Conservation (phyloP, 441 rosid species). For the Isatis lusitanica region DNA sequence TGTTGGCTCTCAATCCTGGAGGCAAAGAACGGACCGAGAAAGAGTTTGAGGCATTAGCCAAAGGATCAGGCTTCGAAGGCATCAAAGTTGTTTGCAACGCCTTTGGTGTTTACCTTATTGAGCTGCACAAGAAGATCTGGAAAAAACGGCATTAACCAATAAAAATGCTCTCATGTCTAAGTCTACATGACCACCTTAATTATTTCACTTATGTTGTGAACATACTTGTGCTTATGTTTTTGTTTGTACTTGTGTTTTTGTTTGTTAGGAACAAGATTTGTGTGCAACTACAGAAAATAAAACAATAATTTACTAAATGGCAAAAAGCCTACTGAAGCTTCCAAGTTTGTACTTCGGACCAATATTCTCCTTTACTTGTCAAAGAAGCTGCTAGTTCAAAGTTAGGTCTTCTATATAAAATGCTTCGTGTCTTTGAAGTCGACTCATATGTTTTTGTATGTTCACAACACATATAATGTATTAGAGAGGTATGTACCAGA, state of each 20-base stretch:
- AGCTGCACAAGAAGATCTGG: constrained; percentile 56
- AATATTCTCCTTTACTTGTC: background rate
- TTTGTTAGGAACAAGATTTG: background rate
- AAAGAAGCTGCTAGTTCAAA: background rate
- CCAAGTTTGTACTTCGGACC: background rate
- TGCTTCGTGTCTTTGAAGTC: background rate
- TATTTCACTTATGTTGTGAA: background rate
- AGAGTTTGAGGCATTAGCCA: constrained; percentile 74
- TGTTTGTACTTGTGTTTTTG: background rate
- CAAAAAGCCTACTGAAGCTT: background rate
- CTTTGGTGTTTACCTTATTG: constrained; percentile 57
- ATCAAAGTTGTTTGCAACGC: constrained; percentile 55
- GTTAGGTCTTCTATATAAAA: background rate
- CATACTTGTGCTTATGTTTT: background rate
- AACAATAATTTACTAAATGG: background rate
- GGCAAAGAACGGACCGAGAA: constrained; percentile 81
- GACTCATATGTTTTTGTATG: background rate
- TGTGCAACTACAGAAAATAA: background rate
- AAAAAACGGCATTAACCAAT: background rate
- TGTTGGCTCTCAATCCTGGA: constrained; percentile 80
- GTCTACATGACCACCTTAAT: background rate
- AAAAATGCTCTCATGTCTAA: background rate
- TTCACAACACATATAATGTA: too few species aligned
- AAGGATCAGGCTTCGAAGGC: constrained; percentile 65
- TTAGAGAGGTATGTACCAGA: background rate